Conservation (phyloP, 78 protist species). For the Speleostelium caveatum region DNA sequence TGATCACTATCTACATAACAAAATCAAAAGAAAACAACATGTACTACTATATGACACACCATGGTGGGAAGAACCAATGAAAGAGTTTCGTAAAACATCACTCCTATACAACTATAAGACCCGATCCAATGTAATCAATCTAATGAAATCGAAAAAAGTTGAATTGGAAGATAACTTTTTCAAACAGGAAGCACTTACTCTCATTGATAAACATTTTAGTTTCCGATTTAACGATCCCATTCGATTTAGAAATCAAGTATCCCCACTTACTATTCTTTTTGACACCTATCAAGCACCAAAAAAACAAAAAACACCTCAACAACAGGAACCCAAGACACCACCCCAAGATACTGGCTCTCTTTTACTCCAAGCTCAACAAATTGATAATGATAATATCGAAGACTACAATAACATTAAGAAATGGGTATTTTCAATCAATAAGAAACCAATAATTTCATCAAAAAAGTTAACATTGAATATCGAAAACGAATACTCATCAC, state of each 20-base stretch:
- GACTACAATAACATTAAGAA: constrained; percentile 38
- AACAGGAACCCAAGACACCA: neutral
- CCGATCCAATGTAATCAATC: neutral
- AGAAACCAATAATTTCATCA: constrained; percentile 3
- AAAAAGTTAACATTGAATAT: neutral
- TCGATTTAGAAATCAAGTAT: constrained; percentile 40
- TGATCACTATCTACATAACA: constrained; percentile 90
- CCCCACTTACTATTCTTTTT: neutral
- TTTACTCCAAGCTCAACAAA: neutral
- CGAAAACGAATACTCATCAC: neutral
- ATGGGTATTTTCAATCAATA: constrained; percentile 65
- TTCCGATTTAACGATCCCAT: constrained; percentile 61
- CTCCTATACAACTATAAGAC: neutral
- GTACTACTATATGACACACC: constrained; percentile 30
- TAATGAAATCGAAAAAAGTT: constrained; percentile 24
- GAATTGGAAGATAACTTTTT: constrained; percentile 66
- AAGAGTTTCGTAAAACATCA: constrained; percentile 44
- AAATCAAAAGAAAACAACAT: constrained; percentile 35
- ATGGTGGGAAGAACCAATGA: constrained; percentile 75
- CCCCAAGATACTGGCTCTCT: neutral
- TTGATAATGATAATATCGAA: neutral
- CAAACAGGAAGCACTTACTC: constrained; percentile 12
- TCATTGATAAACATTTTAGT: constrained; percentile 46
- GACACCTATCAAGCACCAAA: neutral
- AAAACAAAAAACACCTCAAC: neutral